A percentile compares a stretch with the other conserved stretches of the same genome.
These are phyloP conservation scores for Elsinoe fawcettii DNA, from an alignment of 2,329 filamentous ascomycete species.

Conservation along the genomic window DNA sequence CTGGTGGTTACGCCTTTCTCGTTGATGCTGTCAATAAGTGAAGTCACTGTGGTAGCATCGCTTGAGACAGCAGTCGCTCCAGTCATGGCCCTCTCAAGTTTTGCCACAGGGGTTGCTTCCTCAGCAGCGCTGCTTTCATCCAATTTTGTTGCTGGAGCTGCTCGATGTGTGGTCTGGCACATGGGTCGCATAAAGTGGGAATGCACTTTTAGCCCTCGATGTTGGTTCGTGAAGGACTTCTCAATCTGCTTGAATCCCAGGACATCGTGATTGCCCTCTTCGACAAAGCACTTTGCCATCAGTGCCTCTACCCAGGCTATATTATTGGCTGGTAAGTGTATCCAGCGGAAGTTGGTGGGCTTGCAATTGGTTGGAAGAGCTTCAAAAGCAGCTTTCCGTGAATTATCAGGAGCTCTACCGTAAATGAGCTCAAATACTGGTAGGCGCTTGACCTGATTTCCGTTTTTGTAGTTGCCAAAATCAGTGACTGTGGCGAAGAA, in stretches of 20 bases:
- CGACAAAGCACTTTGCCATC: conserved; percentile 57
- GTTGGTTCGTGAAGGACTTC: conserved; percentile 54
- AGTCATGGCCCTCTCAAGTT: not conserved
- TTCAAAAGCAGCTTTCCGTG: conserved; percentile 13
- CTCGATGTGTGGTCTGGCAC: conserved; percentile 42
- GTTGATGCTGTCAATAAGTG: conserved; percentile 1
- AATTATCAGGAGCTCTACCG: conserved; percentile 17
- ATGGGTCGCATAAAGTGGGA: conserved; percentile 56
- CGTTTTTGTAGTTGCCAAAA: conserved; percentile 23
- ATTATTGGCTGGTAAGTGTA: conserved; percentile 43
- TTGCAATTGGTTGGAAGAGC: conserved; percentile 36
- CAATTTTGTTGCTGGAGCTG: not conserved
- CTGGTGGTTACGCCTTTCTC: not conserved
- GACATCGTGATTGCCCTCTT: conserved; percentile 54
- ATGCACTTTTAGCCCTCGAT: conserved; percentile 51
- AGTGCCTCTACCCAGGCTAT: conserved; percentile 57
- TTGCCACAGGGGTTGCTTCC: not conserved
- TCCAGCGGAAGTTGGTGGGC: conserved; percentile 38
- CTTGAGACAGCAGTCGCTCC: conserved; percentile 6
- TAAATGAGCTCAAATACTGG: conserved; percentile 19
- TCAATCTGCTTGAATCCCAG: conserved; percentile 57
- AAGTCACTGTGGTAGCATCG: conserved; percentile 1
- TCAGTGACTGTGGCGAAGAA: conserved; percentile 18
- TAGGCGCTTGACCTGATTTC: conserved; percentile 22
- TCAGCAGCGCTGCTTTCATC: conserved; percentile 3